Base-by-base conservation (phyloP, 805 yeast species). In the Kurtzmaniella fragi region DNA sequence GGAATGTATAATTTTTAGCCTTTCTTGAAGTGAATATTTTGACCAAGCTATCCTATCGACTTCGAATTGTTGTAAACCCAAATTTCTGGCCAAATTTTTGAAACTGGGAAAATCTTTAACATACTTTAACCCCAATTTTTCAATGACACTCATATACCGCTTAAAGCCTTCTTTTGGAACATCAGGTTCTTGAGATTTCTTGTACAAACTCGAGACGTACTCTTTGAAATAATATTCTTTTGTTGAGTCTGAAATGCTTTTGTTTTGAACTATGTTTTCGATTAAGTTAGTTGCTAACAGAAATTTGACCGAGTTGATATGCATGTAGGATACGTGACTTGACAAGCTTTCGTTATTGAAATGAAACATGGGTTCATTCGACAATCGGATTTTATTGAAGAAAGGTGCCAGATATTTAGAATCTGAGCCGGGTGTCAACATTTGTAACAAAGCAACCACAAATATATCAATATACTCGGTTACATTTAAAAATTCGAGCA, bases 51-150 rank as follows among this genome's bases (percentile, higher is more conserved):
- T 47, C 10, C 41, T 45, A 20, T 54, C 56, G 17, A 53, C 40
- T 20, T 52, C 55, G 17, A 42, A 41, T 28, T 52, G 52, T 29
- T 53, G 50, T 14, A 62, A 52, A 2, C 69, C 68, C 25, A 64
- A 46, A 34, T 53, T 58, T 9, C 46, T 51, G 3, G 54, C 47
- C 42, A 59, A 37, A 34, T 47, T 28, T 32, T 48, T 48, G 45
- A 59, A 33, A 44, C 43, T 30, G 34, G 45, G 12, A 40, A 50
- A 35, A 44, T 42, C 35, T 40, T 46, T 16, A 39, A 48, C 17
- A 43, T 29, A 36, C 25, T 20, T 20, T 20, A 20, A 20, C 25
- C 25, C 25, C 25, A 5, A 20, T 20, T 20, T 20, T 20, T 20
- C 25, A 20, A 20, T 20, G 5, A 20, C 25, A 20, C 7, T 5